phyloP scores from a whole-genome alignment of 768 basidiomycete genomes.

The Lepiota brunneoincarnata region DNA sequence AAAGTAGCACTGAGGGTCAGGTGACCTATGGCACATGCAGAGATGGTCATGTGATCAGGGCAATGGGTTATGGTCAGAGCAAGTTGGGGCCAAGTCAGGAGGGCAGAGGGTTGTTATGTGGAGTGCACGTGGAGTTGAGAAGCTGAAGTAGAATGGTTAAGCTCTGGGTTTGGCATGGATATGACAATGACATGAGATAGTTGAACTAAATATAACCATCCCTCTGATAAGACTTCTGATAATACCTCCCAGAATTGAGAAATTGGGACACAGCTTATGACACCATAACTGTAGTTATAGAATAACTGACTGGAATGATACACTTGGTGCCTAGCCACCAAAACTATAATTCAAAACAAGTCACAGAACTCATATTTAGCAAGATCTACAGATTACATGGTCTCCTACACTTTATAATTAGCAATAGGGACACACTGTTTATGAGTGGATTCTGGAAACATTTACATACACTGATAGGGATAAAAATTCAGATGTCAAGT shows the following conservation, averaged over 20 bases:
- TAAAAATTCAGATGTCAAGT: conserved; percentile 14
- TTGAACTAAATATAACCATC: no score
- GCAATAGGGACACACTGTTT: conserved; percentile 29
- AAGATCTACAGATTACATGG: no score
- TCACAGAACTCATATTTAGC: conserved; percentile 14
- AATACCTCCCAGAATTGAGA: conserved; percentile 17
- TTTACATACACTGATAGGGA: conserved; percentile 14
- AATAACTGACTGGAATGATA: conserved; percentile 16
- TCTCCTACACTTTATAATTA: conserved; percentile 22
- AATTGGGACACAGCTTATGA: conserved; percentile 10
- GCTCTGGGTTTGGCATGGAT: no score
- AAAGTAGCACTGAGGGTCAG: no score
- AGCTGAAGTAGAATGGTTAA: conserved; percentile 12
- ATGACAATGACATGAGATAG: no score
- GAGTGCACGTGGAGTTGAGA: conserved; percentile 14
- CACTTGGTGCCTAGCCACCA: conserved; percentile 15
- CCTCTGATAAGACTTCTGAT: conserved; percentile 17
- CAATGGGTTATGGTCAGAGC: no score
- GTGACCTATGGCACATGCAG: no score
- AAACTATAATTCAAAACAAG: conserved; percentile 12
- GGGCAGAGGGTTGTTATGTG: no score
- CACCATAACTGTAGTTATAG: conserved; percentile 18
- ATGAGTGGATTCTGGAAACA: conserved; percentile 28
- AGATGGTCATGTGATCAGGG: no score
- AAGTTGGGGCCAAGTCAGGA: no score